Conservation (phyloP, 2,329 filamentous ascomycete genomes). For the Ophiostoma novo-ulmi region DNA sequence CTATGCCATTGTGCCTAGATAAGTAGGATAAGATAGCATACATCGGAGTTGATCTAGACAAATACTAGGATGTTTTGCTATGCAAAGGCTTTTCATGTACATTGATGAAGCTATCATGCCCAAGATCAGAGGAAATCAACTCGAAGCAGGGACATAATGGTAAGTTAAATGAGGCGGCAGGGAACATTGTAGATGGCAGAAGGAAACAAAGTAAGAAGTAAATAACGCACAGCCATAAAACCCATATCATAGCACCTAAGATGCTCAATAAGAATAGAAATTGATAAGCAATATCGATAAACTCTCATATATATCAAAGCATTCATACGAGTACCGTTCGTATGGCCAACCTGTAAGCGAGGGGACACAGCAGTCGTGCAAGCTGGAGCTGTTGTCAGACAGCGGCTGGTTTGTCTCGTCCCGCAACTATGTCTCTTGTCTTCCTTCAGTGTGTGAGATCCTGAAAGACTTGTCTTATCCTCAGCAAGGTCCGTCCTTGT, state of each 20-base stretch:
- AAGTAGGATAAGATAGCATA: neutral
- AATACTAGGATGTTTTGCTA: neutral
- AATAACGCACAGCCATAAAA: neutral
- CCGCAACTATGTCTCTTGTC: neutral
- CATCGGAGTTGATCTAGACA: neutral
- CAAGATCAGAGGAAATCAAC: neutral
- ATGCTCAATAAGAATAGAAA: neutral
- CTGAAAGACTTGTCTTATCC: neutral
- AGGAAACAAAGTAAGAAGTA: neutral
- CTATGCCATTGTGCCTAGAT: neutral
- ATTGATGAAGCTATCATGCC: neutral
- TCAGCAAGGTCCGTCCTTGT: conserved; percentile 1
- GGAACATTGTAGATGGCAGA: neutral
- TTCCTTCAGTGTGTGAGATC: neutral
- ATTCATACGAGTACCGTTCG: conserved; percentile 4
- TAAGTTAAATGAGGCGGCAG: neutral
- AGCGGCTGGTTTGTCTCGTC: neutral
- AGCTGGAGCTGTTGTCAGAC: neutral
- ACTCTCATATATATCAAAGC: neutral
- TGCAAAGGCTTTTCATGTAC: neutral
- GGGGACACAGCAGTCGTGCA: neutral
- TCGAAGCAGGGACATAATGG: neutral
- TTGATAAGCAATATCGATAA: neutral
- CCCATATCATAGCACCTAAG: neutral
- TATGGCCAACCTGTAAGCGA: neutral